Conservation (phyloP, 164 flowering plant genomes). For the Umbilicus rupestris region DNA sequence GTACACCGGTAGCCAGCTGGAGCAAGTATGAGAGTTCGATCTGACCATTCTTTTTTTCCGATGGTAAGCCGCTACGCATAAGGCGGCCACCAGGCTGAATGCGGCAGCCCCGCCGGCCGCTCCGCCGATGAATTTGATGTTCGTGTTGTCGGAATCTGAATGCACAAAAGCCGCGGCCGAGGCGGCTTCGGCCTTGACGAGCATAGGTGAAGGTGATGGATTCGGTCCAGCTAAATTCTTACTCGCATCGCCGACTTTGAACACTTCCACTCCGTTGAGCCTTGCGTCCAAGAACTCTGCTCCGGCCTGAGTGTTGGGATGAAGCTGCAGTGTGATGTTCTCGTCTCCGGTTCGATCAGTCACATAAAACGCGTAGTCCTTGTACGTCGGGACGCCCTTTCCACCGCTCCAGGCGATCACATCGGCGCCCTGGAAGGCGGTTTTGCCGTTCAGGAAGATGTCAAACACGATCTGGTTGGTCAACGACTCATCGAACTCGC, state of each 20-base stretch:
- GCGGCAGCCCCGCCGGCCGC: slow-evolving; percentile 48
- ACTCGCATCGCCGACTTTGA: slow-evolving; percentile 39
- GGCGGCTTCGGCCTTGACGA: slow-evolving; percentile 18
- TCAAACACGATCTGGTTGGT: slow-evolving; percentile 52
- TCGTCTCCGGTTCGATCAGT: slow-evolving; percentile 22
- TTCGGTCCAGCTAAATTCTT: slow-evolving; percentile 67
- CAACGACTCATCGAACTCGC: slow-evolving; percentile 22
- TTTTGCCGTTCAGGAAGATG: slow-evolving; percentile 53
- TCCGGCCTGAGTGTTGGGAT: slow-evolving; percentile 23
- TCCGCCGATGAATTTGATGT: slow-evolving; percentile 22
- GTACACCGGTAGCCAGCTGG: slow-evolving; percentile 9
- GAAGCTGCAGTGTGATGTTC: slow-evolving; percentile 30
- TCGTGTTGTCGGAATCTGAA: neutral
- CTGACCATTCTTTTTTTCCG: slow-evolving; percentile 12
- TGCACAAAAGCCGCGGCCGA: neutral
- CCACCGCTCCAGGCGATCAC: slow-evolving; percentile 40
- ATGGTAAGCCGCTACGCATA: slow-evolving; percentile 17
- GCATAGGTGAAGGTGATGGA: slow-evolving; percentile 39
- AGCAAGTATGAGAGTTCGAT: neutral
- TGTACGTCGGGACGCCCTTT: slow-evolving; percentile 32
- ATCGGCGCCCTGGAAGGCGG: slow-evolving; percentile 41
- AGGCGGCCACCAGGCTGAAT: slow-evolving; percentile 33
- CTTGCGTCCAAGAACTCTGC: slow-evolving; percentile 49
- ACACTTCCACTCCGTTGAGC: slow-evolving; percentile 72
- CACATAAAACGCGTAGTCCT: slow-evolving; percentile 44